Evolutionary conservation across 164 flowering plant genomes (phyloP), one percentile per base, ranked within the genome.

Genomic region (Euptelea pleiosperma): DNA sequence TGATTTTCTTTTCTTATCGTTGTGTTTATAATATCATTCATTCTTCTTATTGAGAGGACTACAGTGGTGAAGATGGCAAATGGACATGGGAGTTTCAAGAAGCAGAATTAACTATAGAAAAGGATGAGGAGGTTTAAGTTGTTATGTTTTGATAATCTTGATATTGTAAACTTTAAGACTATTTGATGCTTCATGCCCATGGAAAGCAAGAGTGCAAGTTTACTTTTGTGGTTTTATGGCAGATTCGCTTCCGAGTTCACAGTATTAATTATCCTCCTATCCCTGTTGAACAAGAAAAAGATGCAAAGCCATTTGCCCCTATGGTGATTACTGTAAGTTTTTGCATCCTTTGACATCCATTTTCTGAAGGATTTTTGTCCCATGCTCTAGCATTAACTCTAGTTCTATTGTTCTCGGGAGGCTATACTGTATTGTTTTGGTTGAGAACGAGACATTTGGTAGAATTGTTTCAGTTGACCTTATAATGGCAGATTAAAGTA

Each of bases 241-340:
- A 88, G 98, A 84, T 91, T 47, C 79, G 74, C 28, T 86, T 91
- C 66, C 77, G 72, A 57, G 90, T 91, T 26, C 68, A 73, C 6
- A 74, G 60, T 64, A 65, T 91, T 14, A 73, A 21, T 11, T 89
- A 81, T 71, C 95, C 92, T 57, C 59, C 91, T 41, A 72, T 82
- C 55, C 92, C 95, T 46, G 16, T 83, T 60, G 92, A 88, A 63
- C 82, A 69, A 70, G 78, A 77, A 33, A 75, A 73, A 62, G 77
- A 78, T 24, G 68, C 86, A 31, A 83, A 86, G 62, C 89, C 94
- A 55, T 85, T 91, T 79, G 86, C 98, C 26, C 95, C 96, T 8
- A 91, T 89, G 98, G 78, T 75, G 72, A 69, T 91, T 24, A 86
- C 79, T 33, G 98, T 91, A 75, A 77, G 94, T 78, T 64, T 31